A percentile compares a stretch with the other conserved stretches of the same genome.
These are phyloP conservation scores for Globisporangium iwayamae DNA, from an alignment of 352 stramenopile species.

Conservation along the genomic window DNA sequence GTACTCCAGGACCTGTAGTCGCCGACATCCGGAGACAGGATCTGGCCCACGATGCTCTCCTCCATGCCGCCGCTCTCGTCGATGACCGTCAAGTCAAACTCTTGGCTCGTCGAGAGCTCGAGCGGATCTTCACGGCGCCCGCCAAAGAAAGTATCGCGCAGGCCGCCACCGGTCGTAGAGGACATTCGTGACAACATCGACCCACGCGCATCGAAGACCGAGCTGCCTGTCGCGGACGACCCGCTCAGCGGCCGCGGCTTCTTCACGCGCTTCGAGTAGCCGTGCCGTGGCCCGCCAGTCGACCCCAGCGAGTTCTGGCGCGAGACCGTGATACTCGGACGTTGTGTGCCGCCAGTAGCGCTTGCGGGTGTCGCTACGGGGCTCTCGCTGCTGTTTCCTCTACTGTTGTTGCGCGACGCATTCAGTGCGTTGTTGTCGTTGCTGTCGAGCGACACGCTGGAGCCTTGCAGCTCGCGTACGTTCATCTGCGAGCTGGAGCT, in stretches of 20 bases:
- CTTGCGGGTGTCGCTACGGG: background rate
- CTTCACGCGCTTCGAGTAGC: constrained; percentile 21
- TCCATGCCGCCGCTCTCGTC: constrained; percentile 66
- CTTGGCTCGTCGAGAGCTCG: constrained; percentile 56
- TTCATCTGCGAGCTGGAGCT: background rate
- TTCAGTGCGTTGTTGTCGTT: background rate
- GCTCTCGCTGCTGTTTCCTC: background rate
- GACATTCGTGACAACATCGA: constrained; percentile 42
- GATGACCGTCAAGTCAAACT: constrained; percentile 76
- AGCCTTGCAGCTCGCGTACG: background rate
- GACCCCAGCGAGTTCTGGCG: constrained; percentile 14
- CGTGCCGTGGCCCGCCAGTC: background rate
- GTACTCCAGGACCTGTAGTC: constrained; percentile 42
- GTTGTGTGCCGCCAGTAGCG: background rate
- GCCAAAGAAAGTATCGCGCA: constrained; percentile 72
- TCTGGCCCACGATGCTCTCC: constrained; percentile 48
- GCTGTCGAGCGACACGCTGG: background rate
- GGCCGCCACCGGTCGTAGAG: constrained; percentile 17
- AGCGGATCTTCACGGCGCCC: constrained; percentile 38
- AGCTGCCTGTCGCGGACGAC: constrained; percentile 23
- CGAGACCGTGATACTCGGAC: constrained; percentile 12
- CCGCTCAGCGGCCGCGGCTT: constrained; percentile 32
- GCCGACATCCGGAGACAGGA: constrained; percentile 43
- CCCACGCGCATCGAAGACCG: constrained; percentile 30
- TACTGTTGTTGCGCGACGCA: background rate